Conservation (phyloP, 2,329 filamentous ascomycete species). For the Tolypocladium ovalisporum region DNA sequence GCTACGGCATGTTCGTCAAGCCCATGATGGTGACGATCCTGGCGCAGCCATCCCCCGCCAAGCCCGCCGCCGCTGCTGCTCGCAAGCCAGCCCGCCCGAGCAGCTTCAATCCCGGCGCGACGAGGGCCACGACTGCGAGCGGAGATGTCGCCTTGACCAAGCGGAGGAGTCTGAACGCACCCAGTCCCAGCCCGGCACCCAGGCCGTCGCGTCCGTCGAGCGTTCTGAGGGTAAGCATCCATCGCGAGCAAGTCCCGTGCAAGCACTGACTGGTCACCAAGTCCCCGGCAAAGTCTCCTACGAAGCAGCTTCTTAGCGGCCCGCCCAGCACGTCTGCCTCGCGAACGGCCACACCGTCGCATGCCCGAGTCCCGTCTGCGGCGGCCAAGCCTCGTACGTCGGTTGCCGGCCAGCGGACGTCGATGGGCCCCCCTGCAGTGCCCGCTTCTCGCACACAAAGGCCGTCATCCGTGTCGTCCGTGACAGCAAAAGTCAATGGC, state of each 20-base stretch:
- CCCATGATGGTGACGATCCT: slow-evolving; percentile 56
- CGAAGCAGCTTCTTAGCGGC: slow-evolving; percentile 54
- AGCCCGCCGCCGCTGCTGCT: slow-evolving; percentile 24
- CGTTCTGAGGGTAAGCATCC: slow-evolving; percentile 39
- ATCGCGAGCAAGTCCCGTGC: not conserved
- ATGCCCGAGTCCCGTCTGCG: slow-evolving; percentile 33
- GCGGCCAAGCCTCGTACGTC: slow-evolving; percentile 43
- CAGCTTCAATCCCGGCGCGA: slow-evolving; percentile 33
- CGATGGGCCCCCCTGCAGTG: slow-evolving; percentile 56
- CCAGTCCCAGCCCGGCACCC: slow-evolving; percentile 60
- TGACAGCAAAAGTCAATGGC: slow-evolving; percentile 19
- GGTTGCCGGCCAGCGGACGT: slow-evolving; percentile 42
- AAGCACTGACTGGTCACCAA: slow-evolving; percentile 19
- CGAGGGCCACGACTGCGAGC: slow-evolving; percentile 24
- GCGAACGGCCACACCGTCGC: slow-evolving; percentile 54
- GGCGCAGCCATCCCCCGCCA: slow-evolving; percentile 31
- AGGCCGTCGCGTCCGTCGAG: slow-evolving; percentile 45
- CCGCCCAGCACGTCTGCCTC: slow-evolving; percentile 49
- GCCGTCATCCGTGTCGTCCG: slow-evolving; percentile 33
- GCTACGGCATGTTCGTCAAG: slow-evolving; percentile 73
- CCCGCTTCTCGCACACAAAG: slow-evolving; percentile 32
- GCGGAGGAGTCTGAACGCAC: slow-evolving; percentile 59
- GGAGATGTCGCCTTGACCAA: slow-evolving; percentile 45
- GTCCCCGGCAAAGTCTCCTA: slow-evolving; percentile 72
- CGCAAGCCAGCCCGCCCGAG: slow-evolving; percentile 34